Evolutionary conservation across 116 monocot species (phyloP).

Genomic region (Trichopus zeylanicus): DNA sequence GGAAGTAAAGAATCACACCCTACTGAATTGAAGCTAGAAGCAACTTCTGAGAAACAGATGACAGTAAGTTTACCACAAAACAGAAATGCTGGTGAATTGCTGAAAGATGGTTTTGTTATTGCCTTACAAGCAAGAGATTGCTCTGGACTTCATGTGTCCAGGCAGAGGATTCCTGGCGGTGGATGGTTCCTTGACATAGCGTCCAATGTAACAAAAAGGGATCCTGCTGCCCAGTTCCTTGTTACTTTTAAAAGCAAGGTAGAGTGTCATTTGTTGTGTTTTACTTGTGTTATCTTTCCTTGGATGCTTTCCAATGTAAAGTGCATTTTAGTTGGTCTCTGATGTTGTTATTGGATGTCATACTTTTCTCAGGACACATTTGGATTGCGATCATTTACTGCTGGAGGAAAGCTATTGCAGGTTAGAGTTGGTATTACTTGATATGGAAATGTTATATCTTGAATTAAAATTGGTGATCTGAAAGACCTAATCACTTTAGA

Average conservation of each 20-base stretch:
- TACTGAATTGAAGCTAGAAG: conserved; percentile 48
- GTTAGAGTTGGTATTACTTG: conserved; percentile 17
- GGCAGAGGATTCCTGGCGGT: conserved; percentile 67
- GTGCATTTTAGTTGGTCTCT: not conserved
- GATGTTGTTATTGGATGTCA: not conserved
- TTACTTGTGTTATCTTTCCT: not conserved
- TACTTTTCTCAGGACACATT: conserved; percentile 47
- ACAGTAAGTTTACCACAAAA: conserved; percentile 8
- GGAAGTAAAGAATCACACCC: conserved; percentile 53
- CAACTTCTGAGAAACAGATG: conserved; percentile 41
- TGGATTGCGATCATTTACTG: conserved; percentile 78
- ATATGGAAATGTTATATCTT: too few species aligned
- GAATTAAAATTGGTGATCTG: not conserved
- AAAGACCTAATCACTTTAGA: not conserved
- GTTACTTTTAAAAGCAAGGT: conserved; percentile 85
- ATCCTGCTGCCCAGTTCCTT: conserved; percentile 91
- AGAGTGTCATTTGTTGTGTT: not conserved
- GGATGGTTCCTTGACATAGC: conserved; percentile 84
- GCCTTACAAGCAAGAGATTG: conserved; percentile 56
- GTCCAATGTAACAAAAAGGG: conserved; percentile 75
- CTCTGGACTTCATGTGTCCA: conserved; percentile 58
- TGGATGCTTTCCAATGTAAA: not conserved
- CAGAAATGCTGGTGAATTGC: conserved; percentile 37
- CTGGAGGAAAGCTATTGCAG: conserved; percentile 97
- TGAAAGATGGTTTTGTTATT: conserved; percentile 83